Conservation (phyloP, 306 rosid genomes). For the Mimosa pudica region DNA sequence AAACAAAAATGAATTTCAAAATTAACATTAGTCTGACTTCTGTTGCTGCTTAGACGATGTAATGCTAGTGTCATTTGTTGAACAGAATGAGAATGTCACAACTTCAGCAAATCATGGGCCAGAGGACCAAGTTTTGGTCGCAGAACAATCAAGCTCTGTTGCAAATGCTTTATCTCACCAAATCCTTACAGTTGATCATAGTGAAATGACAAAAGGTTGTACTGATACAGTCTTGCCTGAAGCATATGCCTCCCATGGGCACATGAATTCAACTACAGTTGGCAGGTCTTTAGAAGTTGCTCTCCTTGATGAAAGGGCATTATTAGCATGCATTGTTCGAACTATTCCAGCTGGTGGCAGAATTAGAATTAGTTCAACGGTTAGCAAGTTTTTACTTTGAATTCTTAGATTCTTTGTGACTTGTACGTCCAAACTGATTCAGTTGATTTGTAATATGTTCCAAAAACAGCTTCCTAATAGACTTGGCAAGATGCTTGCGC, state of each 20-base stretch:
- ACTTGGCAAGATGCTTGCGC: slow-evolving; percentile 98
- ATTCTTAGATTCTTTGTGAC: slow-evolving; percentile 24
- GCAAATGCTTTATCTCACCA: slow-evolving; percentile 50
- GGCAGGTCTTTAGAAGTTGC: slow-evolving; percentile 55
- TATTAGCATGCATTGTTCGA: slow-evolving; percentile 87
- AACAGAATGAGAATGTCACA: slow-evolving; percentile 54
- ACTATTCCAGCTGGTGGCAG: slow-evolving; percentile 95
- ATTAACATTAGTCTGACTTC: slow-evolving; percentile 7
- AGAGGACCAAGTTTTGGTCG: slow-evolving; percentile 51
- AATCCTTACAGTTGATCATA: slow-evolving; percentile 49
- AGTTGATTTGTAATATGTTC: slow-evolving; percentile 27
- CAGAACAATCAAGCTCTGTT: slow-evolving; percentile 57
- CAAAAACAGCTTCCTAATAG: slow-evolving; percentile 84
- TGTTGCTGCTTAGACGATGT: slow-evolving; percentile 16
- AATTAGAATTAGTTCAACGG: slow-evolving; percentile 88
- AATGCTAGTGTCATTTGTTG: slow-evolving; percentile 29
- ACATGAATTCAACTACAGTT: slow-evolving; percentile 36
- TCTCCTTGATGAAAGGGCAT: slow-evolving; percentile 84
- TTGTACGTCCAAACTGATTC: background rate
- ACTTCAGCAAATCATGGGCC: slow-evolving; percentile 47
- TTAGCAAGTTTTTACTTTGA: slow-evolving; percentile 43
- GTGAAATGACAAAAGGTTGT: slow-evolving; percentile 48
- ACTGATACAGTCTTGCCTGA: slow-evolving; percentile 57
- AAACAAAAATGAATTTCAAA: background rate
- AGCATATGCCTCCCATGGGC: slow-evolving; percentile 56